A percentile compares a stretch with the other conserved stretches of the same genome.
These are phyloP conservation scores for Hymenoscyphus repandus DNA, from an alignment of 2,329 filamentous ascomycete genomes.

Conservation along the genomic window DNA sequence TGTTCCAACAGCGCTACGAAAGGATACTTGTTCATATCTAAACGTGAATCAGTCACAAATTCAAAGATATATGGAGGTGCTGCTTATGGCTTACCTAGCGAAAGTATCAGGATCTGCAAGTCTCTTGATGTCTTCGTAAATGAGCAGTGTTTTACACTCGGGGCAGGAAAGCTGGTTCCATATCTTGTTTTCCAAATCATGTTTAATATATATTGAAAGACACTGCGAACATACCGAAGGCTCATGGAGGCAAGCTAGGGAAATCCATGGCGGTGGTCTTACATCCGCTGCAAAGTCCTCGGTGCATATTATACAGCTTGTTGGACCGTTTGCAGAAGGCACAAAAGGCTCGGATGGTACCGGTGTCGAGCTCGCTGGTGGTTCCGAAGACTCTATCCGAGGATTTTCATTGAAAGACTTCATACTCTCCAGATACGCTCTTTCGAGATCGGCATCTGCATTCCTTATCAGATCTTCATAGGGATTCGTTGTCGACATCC, in stretches of 20 bases:
- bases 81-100: background rate
- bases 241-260: conserved; percentile 7
- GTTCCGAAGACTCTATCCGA: too few species aligned
- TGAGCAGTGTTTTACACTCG: conserved; percentile 10
- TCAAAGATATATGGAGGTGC: background rate
- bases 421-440: background rate
- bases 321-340: background rate
- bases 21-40: conserved; percentile 13
- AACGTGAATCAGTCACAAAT: background rate
- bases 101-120: conserved; percentile 12
- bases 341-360: background rate
- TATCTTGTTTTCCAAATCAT: conserved; percentile 10
- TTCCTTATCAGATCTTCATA: background rate
- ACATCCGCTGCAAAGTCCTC: conserved; percentile 8
- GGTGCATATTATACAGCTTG: conserved; percentile 10
- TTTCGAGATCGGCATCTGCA: background rate
- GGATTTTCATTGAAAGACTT: background rate
- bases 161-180: conserved; percentile 17
- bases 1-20: conserved; percentile 6
- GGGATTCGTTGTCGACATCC: background rate
- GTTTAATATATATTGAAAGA: conserved; percentile 9
- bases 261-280: conserved; percentile 4
- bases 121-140: conserved; percentile 12
- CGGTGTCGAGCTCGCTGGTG: too few species aligned
- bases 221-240: conserved; percentile 11